These are phyloP conservation scores for Pisolithus thermaeus DNA, from an alignment of 1,284 basidiomycete species.

Conservation along the genomic window DNA sequence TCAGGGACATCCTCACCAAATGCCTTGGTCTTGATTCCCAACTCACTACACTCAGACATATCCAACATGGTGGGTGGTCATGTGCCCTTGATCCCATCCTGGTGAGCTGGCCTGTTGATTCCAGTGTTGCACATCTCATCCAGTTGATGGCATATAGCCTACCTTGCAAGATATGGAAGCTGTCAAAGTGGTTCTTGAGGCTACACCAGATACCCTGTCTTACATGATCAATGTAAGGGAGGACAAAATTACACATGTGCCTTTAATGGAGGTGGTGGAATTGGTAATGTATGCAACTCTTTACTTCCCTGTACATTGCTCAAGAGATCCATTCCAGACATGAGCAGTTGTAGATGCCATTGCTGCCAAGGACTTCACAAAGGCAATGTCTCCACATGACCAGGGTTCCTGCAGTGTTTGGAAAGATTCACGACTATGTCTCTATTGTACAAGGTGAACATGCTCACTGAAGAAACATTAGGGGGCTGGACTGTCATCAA, in stretches of 20 bases:
- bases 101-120: constrained; percentile 40
- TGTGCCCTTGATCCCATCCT: constrained; percentile 91
- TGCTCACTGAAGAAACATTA: constrained; percentile 56
- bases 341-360: constrained; percentile 83
- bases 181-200: constrained; percentile 82
- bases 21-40: constrained; percentile 90
- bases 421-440: constrained; percentile 80
- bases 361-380: constrained; percentile 77
- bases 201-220: constrained; percentile 86
- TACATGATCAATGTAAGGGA: constrained; percentile 97
- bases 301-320: constrained; percentile 2
- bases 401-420: constrained; percentile 86
- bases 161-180: constrained; percentile 95
- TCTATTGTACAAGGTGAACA: constrained; percentile 51
- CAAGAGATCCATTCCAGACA: constrained; percentile 49
- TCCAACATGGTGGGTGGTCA: constrained; percentile 90
- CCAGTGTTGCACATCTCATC: background rate
- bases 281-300: constrained; percentile 44
- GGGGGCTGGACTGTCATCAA: too few species aligned
- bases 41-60: constrained; percentile 98
- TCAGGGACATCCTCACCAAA: constrained; percentile 82
- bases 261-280: constrained; percentile 88
- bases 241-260: constrained; percentile 91
- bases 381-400: constrained; percentile 87
- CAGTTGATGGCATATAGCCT: constrained; percentile 56